Conservation (phyloP, 257 asterid genomes). For the Fraxinus anomala region DNA sequence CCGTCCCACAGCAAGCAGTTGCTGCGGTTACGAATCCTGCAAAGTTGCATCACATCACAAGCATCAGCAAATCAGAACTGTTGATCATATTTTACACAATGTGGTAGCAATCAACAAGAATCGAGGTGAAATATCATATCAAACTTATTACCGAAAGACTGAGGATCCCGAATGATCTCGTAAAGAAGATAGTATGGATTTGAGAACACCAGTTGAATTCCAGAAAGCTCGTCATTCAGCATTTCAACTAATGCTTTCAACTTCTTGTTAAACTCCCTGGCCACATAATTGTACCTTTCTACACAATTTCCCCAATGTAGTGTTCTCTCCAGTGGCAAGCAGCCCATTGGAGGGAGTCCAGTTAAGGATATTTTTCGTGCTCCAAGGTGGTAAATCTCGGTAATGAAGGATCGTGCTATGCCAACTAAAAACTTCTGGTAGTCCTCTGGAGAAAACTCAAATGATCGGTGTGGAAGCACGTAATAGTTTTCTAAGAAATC, state of each 20-base stretch:
- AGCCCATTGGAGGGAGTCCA: constrained; percentile 53
- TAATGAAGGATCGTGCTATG: constrained; percentile 30
- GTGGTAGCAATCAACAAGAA: neutral
- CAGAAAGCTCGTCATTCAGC: constrained; percentile 36
- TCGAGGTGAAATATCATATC: neutral
- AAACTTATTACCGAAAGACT: constrained; percentile 32
- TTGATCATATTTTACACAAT: neutral
- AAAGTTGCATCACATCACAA: neutral
- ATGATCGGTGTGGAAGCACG: constrained; percentile 15
- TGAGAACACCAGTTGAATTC: constrained; percentile 32
- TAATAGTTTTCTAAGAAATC: constrained; percentile 50
- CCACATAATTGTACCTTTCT: constrained; percentile 36
- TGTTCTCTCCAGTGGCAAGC: constrained; percentile 45
- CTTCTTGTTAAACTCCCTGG: constrained; percentile 28
- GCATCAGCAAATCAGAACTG: neutral
- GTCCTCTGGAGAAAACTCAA: constrained; percentile 32
- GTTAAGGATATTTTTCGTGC: constrained; percentile 38
- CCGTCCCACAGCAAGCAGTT: constrained; percentile 47
- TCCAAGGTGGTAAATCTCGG: constrained; percentile 35
- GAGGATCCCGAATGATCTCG: constrained; percentile 34
- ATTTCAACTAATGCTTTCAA: constrained; percentile 25
- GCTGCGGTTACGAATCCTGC: constrained; percentile 39
- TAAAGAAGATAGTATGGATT: constrained; percentile 32
- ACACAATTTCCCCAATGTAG: constrained; percentile 29
- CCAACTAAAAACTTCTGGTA: constrained; percentile 27